These are phyloP conservation scores for Dichomitus squalens DNA, from an alignment of 1,284 basidiomycete species.

Conservation along the genomic window DNA sequence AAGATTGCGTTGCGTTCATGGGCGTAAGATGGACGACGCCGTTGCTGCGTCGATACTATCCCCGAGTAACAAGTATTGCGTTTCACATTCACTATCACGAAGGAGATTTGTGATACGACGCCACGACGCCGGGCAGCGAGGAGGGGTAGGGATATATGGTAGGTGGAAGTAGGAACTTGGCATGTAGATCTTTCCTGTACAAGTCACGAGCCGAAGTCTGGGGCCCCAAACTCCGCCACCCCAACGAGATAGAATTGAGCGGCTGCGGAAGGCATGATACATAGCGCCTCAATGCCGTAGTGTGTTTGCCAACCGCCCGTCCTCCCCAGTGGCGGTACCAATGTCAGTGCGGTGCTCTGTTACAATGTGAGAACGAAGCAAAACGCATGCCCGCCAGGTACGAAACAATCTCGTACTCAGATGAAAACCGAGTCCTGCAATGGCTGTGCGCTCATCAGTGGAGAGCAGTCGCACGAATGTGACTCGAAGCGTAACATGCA, in stretches of 20 bases:
- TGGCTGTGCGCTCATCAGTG: background rate
- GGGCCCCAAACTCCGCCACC: too few relatives aligned
- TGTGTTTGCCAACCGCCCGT: too few relatives aligned
- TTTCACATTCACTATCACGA: background rate
- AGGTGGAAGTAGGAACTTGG: too few relatives aligned
- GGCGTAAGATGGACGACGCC: background rate
- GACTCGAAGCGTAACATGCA: background rate
- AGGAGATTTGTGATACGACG: background rate
- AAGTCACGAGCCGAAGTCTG: too few relatives aligned
- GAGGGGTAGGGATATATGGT: background rate
- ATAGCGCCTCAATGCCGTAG: too few relatives aligned
- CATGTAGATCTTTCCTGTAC: too few relatives aligned
- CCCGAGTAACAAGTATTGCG: background rate
- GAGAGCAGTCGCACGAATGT: background rate
- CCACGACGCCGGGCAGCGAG: background rate
- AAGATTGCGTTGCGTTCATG: background rate
- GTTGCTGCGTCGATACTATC: background rate
- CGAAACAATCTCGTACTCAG: background rate
- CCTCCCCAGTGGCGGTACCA: too few relatives aligned
- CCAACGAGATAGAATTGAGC: too few relatives aligned
- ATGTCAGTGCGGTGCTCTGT: background rate
- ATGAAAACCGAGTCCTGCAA: background rate
- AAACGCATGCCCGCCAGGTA: background rate
- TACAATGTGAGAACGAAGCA: background rate
- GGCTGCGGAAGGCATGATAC: too few relatives aligned